phyloP scores from a whole-genome alignment of 176 grass and related monocot species.

The Avena insularis region DNA sequence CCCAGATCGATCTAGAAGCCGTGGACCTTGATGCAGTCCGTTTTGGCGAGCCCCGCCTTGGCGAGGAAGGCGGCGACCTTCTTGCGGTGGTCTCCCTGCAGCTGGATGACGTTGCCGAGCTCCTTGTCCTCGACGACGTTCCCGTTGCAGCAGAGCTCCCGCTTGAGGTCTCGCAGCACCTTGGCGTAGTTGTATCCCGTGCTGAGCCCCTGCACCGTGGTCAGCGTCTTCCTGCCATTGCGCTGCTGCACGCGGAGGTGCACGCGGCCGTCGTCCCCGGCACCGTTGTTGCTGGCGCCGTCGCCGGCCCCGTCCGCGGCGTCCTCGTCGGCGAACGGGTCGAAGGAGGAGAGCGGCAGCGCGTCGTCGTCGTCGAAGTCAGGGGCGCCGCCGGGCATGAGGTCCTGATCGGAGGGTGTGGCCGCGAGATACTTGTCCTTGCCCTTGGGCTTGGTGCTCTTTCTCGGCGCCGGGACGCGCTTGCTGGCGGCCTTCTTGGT shows the following conservation, averaged over 20 bases:
- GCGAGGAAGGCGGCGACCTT: conserved; percentile 1
- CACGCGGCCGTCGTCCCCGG: conserved; percentile 44
- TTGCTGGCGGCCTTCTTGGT: background rate
- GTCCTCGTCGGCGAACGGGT: conserved; percentile 70
- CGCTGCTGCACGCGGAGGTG: conserved; percentile 48
- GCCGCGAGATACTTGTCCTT: conserved; percentile 3
- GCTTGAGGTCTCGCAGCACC: conserved; percentile 19
- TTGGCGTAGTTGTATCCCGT: background rate
- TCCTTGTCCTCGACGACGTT: conserved; percentile 13
- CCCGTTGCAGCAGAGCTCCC: conserved; percentile 22
- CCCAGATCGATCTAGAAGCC: conserved; percentile 5
- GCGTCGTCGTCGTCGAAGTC: background rate
- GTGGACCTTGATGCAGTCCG: conserved; percentile 31
- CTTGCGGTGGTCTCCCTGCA: conserved; percentile 25
- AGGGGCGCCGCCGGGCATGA: conserved; percentile 45
- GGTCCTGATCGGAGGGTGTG: background rate
- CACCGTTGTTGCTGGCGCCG: background rate
- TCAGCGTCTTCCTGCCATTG: conserved; percentile 25
- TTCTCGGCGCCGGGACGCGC: background rate
- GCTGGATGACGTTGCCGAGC: conserved; percentile 25
- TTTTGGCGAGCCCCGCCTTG: conserved; percentile 11
- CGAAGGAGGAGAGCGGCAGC: conserved; percentile 48
- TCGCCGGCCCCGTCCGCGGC: conserved; percentile 38
- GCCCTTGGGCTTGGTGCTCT: background rate
- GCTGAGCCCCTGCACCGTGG: conserved; percentile 22